Evolutionary conservation across 768 basidiomycete species (phyloP).

Genomic region (Dentipellis fragilis): DNA sequence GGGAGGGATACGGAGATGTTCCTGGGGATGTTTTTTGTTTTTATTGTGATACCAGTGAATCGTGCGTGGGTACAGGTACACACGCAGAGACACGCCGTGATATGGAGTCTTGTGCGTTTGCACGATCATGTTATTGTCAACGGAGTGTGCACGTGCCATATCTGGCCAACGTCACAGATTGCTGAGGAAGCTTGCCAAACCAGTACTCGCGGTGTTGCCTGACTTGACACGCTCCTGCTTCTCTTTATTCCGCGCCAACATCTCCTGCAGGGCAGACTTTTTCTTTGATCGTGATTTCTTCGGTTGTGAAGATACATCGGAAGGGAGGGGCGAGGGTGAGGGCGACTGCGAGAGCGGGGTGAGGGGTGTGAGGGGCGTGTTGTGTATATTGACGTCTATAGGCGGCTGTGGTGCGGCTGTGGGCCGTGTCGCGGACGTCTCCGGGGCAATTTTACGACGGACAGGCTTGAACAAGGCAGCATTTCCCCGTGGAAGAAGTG

Average conservation of each 20-base stretch:
- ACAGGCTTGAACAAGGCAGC: conserved; percentile 12
- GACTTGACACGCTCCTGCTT: conserved; percentile 32
- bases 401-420: not conserved
- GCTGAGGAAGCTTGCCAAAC: not conserved
- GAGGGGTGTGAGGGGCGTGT: not conserved
- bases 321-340: not conserved
- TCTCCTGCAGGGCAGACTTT: conserved; percentile 46
- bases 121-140: no score
- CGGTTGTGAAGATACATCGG: not conserved
- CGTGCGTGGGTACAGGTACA: no score
- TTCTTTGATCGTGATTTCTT: conserved; percentile 35
- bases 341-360: not conserved
- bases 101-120: no score
- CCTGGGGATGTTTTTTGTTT: no score
- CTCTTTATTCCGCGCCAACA: conserved; percentile 54
- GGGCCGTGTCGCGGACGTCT: not conserved
- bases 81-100: no score
- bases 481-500: conserved; percentile 14
- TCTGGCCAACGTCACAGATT: no score
- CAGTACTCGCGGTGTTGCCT: not conserved
- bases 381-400: not conserved
- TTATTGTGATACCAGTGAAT: no score
- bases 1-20: no score
- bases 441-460: not conserved
- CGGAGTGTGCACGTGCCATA: no score